These are phyloP conservation scores for Ceratocystis papillata DNA, from an alignment of 2,329 filamentous ascomycete species.

Conservation along the genomic window DNA sequence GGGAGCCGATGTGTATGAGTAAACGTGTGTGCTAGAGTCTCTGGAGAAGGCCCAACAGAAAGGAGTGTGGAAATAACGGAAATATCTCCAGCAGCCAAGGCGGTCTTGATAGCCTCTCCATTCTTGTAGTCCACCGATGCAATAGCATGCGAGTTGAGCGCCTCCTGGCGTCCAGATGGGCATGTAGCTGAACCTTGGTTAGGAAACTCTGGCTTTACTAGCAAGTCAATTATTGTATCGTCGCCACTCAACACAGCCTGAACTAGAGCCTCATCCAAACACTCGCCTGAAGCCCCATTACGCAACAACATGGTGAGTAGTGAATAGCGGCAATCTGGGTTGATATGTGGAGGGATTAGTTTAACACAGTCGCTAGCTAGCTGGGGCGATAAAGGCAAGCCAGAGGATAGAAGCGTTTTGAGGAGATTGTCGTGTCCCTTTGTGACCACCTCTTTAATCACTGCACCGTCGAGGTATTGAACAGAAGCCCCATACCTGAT, in stretches of 20 bases:
- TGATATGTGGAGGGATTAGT: slow-evolving; percentile 39
- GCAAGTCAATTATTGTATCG: slow-evolving; percentile 37
- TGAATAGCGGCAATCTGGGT: slow-evolving; percentile 37
- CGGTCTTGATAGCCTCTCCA: slow-evolving; percentile 41
- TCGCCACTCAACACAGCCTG: slow-evolving; percentile 42
- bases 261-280: slow-evolving; percentile 42
- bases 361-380: slow-evolving; percentile 43
- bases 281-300: slow-evolving; percentile 40
- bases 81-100: slow-evolving; percentile 38
- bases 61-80: slow-evolving; percentile 40
- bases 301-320: slow-evolving; percentile 39
- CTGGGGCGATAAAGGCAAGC: slow-evolving; percentile 35
- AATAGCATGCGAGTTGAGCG: slow-evolving; percentile 37
- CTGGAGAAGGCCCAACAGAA: slow-evolving; percentile 36
- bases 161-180: slow-evolving; percentile 25
- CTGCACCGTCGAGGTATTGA: slow-evolving; percentile 42
- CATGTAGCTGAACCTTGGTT: slow-evolving; percentile 27
- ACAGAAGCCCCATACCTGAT: slow-evolving; percentile 44
- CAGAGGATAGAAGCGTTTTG: slow-evolving; percentile 38
- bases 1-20: slow-evolving; percentile 38
- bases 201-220: slow-evolving; percentile 41
- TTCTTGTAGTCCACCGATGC: slow-evolving; percentile 45
- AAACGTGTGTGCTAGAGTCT: slow-evolving; percentile 41
- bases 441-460: slow-evolving; percentile 40
- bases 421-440: slow-evolving; percentile 39